Evolutionary conservation across 768 basidiomycete genomes (phyloP).

Genomic region (Tubosaeta sp.): DNA sequence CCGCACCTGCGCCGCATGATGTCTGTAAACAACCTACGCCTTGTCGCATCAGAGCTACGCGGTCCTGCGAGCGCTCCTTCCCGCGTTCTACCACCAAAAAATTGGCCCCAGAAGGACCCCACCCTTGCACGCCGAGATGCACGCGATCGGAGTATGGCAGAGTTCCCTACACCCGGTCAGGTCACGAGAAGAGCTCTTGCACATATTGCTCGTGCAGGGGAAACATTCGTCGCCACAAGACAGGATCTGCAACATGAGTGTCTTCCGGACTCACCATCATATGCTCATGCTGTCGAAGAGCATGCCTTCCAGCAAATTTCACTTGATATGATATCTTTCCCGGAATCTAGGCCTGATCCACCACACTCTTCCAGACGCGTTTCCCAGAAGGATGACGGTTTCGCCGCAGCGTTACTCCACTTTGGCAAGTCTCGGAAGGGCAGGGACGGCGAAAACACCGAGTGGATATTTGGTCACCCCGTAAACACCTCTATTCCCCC

Average conservation of each 20-base stretch:
- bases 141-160: background rate
- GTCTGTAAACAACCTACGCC: constrained; percentile 8
- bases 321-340: constrained; percentile 10
- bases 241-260: constrained; percentile 4
- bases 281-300: background rate
- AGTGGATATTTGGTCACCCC: constrained; percentile 17
- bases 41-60: background rate
- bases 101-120: background rate
- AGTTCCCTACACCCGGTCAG: constrained; percentile 19
- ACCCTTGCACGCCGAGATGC: background rate
- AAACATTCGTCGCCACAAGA: background rate
- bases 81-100: background rate
- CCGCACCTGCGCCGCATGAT: constrained; percentile 7
- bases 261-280: background rate
- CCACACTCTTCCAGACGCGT: constrained; percentile 9
- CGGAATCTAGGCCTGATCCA: background rate
- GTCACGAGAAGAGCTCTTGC: constrained; percentile 10
- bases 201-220: constrained; percentile 3
- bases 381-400: constrained; percentile 1
- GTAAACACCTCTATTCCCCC: constrained; percentile 8
- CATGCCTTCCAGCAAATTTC: constrained; percentile 5
- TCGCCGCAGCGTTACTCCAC: constrained; percentile 8
- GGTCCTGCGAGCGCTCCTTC: background rate
- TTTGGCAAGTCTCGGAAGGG: background rate
- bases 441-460: background rate